Conservation (phyloP, 176 grass and related monocot genomes). For the Cymbopogon citratus region DNA sequence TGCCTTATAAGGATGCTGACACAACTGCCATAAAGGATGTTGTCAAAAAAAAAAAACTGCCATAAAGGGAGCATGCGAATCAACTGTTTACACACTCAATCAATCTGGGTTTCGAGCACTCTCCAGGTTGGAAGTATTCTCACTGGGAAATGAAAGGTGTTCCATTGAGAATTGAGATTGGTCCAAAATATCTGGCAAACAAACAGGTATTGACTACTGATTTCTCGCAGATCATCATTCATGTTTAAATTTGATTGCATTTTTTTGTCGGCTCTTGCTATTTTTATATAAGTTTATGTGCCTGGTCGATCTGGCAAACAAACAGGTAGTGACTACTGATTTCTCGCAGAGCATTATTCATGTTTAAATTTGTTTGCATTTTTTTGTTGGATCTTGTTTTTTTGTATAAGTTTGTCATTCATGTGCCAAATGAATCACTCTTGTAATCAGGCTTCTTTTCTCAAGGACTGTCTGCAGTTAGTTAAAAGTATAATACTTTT, state of each 20-base stretch:
- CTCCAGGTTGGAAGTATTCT: constrained; percentile 96
- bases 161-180: constrained; percentile 95
- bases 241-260: not conserved
- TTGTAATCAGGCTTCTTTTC: not conserved
- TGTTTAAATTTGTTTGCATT: too few species aligned
- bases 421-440: not conserved
- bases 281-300: not conserved
- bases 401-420: too few species aligned
- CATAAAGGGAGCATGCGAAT: constrained; percentile 71
- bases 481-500: not conserved
- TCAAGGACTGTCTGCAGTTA: not conserved
- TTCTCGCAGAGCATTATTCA: too few species aligned
- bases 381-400: too few species aligned
- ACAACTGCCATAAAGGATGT: constrained; percentile 71
- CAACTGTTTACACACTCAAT: constrained; percentile 46
- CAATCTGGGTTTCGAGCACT: constrained; percentile 67
- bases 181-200: constrained; percentile 89
- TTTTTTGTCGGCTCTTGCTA: not conserved
- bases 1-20: constrained; percentile 93
- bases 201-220: constrained; percentile 65
- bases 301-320: too few species aligned
- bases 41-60: too few species aligned
- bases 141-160: constrained; percentile 99
- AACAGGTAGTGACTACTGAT: too few species aligned
- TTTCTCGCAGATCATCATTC: not conserved